Conservation (phyloP, 2,329 filamentous ascomycete genomes). For the Davidsoniella neocaledoniae region DNA sequence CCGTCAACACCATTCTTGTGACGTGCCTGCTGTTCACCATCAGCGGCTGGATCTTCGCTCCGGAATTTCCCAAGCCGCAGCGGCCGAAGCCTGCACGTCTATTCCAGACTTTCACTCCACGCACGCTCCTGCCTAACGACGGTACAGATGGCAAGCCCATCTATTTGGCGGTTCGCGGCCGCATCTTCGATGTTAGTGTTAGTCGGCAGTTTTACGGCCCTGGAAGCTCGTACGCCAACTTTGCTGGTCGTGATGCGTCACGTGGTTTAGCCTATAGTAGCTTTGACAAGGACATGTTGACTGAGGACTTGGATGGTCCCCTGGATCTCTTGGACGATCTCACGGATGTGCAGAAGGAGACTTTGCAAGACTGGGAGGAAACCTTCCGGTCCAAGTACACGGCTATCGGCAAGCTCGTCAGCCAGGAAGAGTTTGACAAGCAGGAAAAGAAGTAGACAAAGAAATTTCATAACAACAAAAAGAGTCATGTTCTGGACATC, state of each 20-base stretch:
- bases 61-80: slow-evolving; percentile 22
- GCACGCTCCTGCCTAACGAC: slow-evolving; percentile 71
- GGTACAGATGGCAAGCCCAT: slow-evolving; percentile 59
- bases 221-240: slow-evolving; percentile 88
- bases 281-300: slow-evolving; percentile 92
- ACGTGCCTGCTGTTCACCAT: slow-evolving; percentile 38
- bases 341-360: slow-evolving; percentile 60
- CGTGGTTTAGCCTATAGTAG: slow-evolving; percentile 77
- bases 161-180: slow-evolving; percentile 79
- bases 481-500: not conserved
- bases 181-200: slow-evolving; percentile 74
- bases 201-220: slow-evolving; percentile 94
- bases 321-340: slow-evolving; percentile 62
- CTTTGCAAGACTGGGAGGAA: slow-evolving; percentile 81
- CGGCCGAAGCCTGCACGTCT: slow-evolving; percentile 40
- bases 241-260: slow-evolving; percentile 81
- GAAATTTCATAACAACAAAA: too few species aligned
- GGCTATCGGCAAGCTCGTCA: slow-evolving; percentile 74
- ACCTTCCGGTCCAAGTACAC: slow-evolving; percentile 87
- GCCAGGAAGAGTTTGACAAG: slow-evolving; percentile 24
- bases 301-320: slow-evolving; percentile 70
- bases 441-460: slow-evolving; percentile 15
- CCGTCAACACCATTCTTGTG: slow-evolving; percentile 45
- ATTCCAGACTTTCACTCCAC: slow-evolving; percentile 57
- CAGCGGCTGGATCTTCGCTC: slow-evolving; percentile 11